These are phyloP conservation scores for Hypoxylon sp. DNA, from an alignment of 2,329 filamentous ascomycete species.

Conservation along the genomic window DNA sequence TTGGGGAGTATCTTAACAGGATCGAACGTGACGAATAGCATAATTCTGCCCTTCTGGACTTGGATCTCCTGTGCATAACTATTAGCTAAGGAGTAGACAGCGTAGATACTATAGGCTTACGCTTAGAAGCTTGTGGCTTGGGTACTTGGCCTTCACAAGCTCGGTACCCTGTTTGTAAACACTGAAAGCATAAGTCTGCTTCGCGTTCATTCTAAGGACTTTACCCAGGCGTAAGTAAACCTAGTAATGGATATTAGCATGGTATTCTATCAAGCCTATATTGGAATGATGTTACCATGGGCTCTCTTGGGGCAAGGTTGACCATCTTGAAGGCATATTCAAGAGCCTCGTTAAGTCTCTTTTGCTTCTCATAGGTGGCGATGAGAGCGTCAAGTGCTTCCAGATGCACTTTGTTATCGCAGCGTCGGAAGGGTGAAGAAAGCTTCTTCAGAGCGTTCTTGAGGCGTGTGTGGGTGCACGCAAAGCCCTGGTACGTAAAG, in stretches of 20 bases:
- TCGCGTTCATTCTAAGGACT: constrained; percentile 36
- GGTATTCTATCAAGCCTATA: no score
- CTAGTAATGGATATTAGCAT: no score
- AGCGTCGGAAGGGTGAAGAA: constrained; percentile 39
- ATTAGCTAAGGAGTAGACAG: background rate
- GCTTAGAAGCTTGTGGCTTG: constrained; percentile 35
- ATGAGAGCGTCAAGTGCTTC: constrained; percentile 41
- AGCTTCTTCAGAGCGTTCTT: constrained; percentile 35
- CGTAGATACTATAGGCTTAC: constrained; percentile 26
- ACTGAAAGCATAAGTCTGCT: constrained; percentile 32
- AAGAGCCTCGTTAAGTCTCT: constrained; percentile 27
- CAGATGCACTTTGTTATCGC: constrained; percentile 38
- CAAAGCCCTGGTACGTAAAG: constrained; percentile 27
- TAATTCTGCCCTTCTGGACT: constrained; percentile 35
- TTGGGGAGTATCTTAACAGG: constrained; percentile 39
- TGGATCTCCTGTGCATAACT: constrained; percentile 27
- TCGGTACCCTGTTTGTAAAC: constrained; percentile 40
- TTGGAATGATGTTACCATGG: constrained; percentile 34
- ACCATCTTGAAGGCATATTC: constrained; percentile 40
- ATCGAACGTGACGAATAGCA: constrained; percentile 29
- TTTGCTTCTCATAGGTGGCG: constrained; percentile 35
- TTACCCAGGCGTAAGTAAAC: constrained; percentile 44
- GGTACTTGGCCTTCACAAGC: constrained; percentile 39
- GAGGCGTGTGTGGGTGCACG: no score
- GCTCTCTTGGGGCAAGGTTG: constrained; percentile 41